Evolutionary conservation across 2,329 filamentous ascomycete genomes (phyloP), one percentile per base, ranked within the genome.

Genomic region (Botrytis cinerea): DNA sequence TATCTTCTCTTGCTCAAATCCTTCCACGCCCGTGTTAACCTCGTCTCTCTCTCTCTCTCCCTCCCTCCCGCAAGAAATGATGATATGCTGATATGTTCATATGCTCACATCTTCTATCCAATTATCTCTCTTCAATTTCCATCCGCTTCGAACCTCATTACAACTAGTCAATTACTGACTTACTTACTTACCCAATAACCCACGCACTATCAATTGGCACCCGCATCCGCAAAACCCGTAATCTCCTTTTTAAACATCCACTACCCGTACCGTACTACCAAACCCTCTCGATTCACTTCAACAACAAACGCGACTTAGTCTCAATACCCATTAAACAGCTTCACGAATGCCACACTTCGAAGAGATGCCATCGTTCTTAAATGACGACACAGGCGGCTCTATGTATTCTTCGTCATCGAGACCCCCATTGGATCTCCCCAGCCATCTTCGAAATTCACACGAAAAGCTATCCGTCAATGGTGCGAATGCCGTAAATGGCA

Each of bases 331-430:
- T 71, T 71, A 28, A 73, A 73, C 74, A 72, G 68, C 67, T 70
- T 75, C 75, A 75, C 76, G 75, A 78, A 83, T 84, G 83, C 82
- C 84, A 80, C 81, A 84, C 81, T 80, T 80, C 75, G 78, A 84
- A 80, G 84, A 84, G 76, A 88, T 88, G 86, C 85, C 86, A 81
- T 84, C 84, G 77, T 83, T 85, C 80, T 80, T 85, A 80, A 81
- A 83, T 79, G 84, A 85, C 79, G 81, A 84, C 76, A 77, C 78
- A 73, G 80, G 78, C 72, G 80, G 78, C 73, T 77, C 74, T 51
- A 77, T 77, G 75, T 75, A 77, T 68, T 78, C 79, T 70, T 74
- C 78, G 70, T 79, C 72, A 74, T 57, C 51, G 6, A 77, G 78
- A 28, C 75, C 76, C 35, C 76, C 75, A 32, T 78, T 79, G 71